Percentiles rank a stretch among this genome's conserved stretches.
Evolutionary conservation across 768 basidiomycete genomes (phyloP).

Genomic region (Hysterangium stoloniferum): DNA sequence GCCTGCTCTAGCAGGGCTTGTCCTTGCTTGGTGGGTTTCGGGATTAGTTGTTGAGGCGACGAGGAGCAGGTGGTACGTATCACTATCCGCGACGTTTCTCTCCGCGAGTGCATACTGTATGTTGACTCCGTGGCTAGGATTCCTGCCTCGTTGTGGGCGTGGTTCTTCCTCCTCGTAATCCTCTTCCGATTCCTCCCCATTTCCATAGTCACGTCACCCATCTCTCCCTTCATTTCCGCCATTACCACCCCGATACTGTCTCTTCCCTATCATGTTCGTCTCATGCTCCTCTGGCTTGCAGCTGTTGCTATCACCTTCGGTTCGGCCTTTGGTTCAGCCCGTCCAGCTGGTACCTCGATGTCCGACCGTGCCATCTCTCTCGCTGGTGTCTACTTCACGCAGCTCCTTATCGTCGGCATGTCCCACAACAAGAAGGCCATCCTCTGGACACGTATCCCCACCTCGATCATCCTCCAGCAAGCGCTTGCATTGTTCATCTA

Average conservation of each 20-base stretch:
- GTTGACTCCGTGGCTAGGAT: background rate
- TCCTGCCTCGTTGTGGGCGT: slow-evolving; percentile 4
- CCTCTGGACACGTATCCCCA: slow-evolving; percentile 5
- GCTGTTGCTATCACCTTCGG: slow-evolving; percentile 10
- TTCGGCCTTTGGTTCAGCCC: background rate
- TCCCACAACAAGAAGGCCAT: background rate
- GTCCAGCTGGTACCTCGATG: slow-evolving; percentile 2
- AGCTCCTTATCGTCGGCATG: background rate
- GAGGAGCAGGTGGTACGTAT: slow-evolving; percentile 3
- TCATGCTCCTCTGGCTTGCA: slow-evolving; percentile 1
- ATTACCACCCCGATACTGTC: background rate
- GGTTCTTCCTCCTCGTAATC: slow-evolving; percentile 10
- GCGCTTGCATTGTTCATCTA: slow-evolving; percentile 7
- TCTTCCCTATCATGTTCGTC: background rate
- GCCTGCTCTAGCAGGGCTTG: background rate
- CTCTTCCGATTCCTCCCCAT: slow-evolving; percentile 1
- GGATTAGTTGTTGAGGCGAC: background rate
- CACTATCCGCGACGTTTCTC: background rate
- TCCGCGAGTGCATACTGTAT: background rate
- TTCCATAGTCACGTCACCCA: background rate
- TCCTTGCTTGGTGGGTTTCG: slow-evolving; percentile 6
- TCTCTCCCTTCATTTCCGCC: background rate
- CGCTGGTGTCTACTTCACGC: slow-evolving; percentile 6
- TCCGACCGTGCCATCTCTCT: slow-evolving; percentile 6
- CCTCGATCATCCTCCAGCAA: slow-evolving; percentile 10